Evolutionary conservation across 2,329 filamentous ascomycete species (phyloP).

Genomic region (Fusarium sp.): DNA sequence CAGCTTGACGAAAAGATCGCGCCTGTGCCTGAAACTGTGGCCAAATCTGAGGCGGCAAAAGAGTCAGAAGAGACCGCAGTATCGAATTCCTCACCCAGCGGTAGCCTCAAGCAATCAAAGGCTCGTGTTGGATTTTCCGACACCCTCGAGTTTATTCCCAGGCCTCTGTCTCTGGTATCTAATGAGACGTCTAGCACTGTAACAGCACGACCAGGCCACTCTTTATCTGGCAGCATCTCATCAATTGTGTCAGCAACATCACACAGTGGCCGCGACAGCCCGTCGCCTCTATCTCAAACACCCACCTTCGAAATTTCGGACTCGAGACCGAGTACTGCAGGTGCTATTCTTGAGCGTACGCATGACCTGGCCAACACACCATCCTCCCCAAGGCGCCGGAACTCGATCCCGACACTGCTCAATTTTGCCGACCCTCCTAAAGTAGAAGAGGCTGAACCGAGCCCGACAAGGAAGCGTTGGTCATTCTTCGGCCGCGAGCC

Average conservation of each 20-base stretch:
- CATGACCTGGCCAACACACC: slow-evolving; percentile 41
- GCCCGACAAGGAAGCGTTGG: slow-evolving; percentile 70
- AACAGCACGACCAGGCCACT: slow-evolving; percentile 78
- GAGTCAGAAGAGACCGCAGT: slow-evolving; percentile 9
- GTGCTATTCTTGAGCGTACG: slow-evolving; percentile 72
- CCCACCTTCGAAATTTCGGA: slow-evolving; percentile 60
- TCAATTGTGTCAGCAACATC: slow-evolving; percentile 76
- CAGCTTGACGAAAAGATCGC: slow-evolving; percentile 14
- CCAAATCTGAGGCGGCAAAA: slow-evolving; percentile 11
- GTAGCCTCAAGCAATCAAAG: slow-evolving; percentile 58
- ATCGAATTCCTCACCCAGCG: slow-evolving; percentile 13
- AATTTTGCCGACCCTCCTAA: slow-evolving; percentile 56
- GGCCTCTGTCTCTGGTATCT: slow-evolving; percentile 86
- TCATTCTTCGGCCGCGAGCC: slow-evolving; percentile 74
- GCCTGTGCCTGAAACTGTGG: slow-evolving; percentile 9
- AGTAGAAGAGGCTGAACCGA: slow-evolving; percentile 57
- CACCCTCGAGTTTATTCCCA: slow-evolving; percentile 83
- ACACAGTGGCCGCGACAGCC: slow-evolving; percentile 58
- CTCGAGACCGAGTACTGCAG: slow-evolving; percentile 76
- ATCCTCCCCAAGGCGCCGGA: slow-evolving; percentile 64
- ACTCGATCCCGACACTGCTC: slow-evolving; percentile 70
- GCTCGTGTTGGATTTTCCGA: slow-evolving; percentile 87
- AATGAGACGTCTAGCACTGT: slow-evolving; percentile 85
- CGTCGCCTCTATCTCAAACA: slow-evolving; percentile 55
- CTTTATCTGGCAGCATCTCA: slow-evolving; percentile 82